Percentiles rank a stretch among this genome's conserved stretches.
Evolutionary conservation across 345 rosid genomes (phyloP).

Genomic region (Physaria fendleri): DNA sequence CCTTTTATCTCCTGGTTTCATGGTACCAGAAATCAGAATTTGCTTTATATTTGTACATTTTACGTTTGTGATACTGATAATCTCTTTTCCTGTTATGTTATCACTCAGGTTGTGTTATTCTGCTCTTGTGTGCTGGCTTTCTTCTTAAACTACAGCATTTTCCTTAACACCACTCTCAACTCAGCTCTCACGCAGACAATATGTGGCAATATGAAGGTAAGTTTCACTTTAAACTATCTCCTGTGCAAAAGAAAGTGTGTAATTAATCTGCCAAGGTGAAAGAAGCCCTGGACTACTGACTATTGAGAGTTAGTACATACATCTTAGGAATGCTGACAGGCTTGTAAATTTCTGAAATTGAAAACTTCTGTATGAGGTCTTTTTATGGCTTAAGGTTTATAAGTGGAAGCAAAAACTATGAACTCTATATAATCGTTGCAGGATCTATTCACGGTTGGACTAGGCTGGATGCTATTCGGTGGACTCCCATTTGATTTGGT

Average conservation of each 20-base stretch:
- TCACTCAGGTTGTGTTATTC: slow-evolving; percentile 65
- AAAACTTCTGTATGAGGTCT: too few relatives aligned
- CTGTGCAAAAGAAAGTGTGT: neutral
- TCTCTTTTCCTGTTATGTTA: slow-evolving; percentile 1
- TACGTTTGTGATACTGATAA: slow-evolving; percentile 1
- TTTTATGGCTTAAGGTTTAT: neutral
- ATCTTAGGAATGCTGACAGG: neutral
- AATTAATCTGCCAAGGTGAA: neutral
- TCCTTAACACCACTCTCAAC: slow-evolving; percentile 94
- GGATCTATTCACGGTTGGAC: slow-evolving; percentile 87
- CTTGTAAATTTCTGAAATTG: neutral
- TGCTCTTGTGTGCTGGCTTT: slow-evolving; percentile 83
- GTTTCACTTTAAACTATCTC: slow-evolving; percentile 13
- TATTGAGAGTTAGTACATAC: neutral
- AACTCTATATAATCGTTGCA: slow-evolving; percentile 25
- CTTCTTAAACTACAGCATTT: slow-evolving; percentile 90
- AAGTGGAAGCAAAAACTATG: neutral
- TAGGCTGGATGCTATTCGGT: slow-evolving; percentile 87
- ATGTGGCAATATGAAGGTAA: slow-evolving; percentile 94
- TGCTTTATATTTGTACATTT: neutral
- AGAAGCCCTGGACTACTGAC: neutral
- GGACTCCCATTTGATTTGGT: slow-evolving; percentile 98
- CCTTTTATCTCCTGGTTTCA: slow-evolving; percentile 68
- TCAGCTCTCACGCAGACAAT: slow-evolving; percentile 95
- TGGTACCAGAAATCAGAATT: slow-evolving; percentile 49